A percentile compares a stretch with the other conserved stretches of the same genome.
Evolutionary conservation across 2,329 filamentous ascomycete species (phyloP).

Genomic region (Basipetospora chlamydospora): DNA sequence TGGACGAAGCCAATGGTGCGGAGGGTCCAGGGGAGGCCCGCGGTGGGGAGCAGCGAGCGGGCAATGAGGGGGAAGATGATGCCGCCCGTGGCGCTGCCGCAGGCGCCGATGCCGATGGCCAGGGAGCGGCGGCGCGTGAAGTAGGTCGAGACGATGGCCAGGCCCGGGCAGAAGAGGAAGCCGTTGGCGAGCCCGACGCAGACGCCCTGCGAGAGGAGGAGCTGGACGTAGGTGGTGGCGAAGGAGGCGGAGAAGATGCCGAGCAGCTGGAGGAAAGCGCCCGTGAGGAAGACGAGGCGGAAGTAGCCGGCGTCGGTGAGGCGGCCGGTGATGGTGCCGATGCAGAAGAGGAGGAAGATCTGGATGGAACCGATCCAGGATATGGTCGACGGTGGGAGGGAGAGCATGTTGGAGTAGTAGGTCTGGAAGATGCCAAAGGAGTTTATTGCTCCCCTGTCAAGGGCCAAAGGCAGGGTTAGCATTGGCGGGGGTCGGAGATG

Average conservation of each 20-base stretch:
- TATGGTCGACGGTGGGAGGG: conserved; percentile 27
- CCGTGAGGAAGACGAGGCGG: conserved; percentile 24
- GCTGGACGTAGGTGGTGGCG: conserved; percentile 36
- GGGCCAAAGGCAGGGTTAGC: no score
- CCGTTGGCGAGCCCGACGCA: conserved; percentile 44
- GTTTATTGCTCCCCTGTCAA: conserved; percentile 32
- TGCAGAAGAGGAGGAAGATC: conserved; percentile 39
- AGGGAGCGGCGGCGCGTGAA: conserved; percentile 42
- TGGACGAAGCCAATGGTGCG: conserved; percentile 46
- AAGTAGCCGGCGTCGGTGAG: conserved; percentile 40
- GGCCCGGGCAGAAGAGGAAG: conserved; percentile 47
- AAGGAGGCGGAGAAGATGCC: conserved; percentile 32
- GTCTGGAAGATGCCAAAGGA: conserved; percentile 42
- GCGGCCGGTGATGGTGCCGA: conserved; percentile 37
- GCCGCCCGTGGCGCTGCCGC: conserved; percentile 44
- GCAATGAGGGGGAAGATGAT: conserved; percentile 34
- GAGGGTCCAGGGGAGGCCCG: conserved; percentile 32
- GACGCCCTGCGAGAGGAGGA: conserved; percentile 39
- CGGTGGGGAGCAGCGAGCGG: conserved; percentile 10
- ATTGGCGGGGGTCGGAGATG: no score
- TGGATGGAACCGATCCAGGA: conserved; percentile 41
- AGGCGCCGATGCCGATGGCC: conserved; percentile 46
- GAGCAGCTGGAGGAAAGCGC: conserved; percentile 25
- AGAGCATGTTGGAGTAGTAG: conserved; percentile 30
- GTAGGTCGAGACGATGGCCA: conserved; percentile 53